Conservation (phyloP, 768 basidiomycete species). For the Tulasnella sp. region DNA sequence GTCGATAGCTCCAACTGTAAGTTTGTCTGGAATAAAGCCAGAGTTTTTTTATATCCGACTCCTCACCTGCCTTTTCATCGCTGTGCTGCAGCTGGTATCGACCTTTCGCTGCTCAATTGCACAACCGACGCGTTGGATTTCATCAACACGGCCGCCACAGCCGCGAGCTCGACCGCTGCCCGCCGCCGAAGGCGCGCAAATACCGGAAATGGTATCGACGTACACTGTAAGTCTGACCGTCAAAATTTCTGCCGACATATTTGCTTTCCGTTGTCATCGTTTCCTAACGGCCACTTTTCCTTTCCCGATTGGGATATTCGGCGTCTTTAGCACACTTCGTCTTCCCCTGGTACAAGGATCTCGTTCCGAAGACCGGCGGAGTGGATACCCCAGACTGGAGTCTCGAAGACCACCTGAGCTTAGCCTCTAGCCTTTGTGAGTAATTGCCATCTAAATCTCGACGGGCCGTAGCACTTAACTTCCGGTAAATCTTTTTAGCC, state of each 20-base stretch:
- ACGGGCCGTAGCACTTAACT: neutral
- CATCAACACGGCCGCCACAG: neutral
- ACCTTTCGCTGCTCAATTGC: neutral
- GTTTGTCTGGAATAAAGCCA: neutral
- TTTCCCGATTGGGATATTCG: neutral
- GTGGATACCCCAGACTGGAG: slow-evolving; percentile 10
- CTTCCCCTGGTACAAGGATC: slow-evolving; percentile 20
- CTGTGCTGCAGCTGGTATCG: slow-evolving; percentile 10
- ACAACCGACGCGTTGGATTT: slow-evolving; percentile 6
- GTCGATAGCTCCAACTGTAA: neutral
- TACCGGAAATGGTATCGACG: slow-evolving; percentile 9
- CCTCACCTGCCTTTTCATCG: neutral
- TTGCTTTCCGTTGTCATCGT: neutral
- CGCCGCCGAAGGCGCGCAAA: neutral
- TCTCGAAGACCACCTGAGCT: slow-evolving; percentile 4
- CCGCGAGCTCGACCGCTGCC: neutral
- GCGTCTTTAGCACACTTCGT: slow-evolving; percentile 16
- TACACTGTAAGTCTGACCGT: slow-evolving; percentile 22
- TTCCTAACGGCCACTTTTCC: neutral
- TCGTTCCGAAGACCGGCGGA: slow-evolving; percentile 21
- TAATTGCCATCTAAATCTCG: neutral
- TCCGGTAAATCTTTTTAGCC: neutral
- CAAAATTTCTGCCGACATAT: neutral
- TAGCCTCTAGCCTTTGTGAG: slow-evolving; percentile 13
- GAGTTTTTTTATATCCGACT: neutral